Conservation (phyloP, 257 asterid species). For the Thymus mandschuricus region DNA sequence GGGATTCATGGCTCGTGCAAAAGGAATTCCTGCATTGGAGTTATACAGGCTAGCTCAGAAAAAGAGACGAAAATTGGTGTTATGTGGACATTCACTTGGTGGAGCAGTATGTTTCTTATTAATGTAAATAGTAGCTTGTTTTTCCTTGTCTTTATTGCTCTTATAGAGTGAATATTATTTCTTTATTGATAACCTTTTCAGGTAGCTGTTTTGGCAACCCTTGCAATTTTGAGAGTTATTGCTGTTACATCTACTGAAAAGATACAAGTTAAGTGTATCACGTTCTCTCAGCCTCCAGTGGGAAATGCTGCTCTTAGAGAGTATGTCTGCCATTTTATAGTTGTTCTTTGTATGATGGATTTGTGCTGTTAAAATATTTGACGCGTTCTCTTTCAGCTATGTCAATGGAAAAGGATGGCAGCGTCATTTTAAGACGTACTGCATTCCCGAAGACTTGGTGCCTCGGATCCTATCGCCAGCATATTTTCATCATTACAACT, state of each 20-base stretch:
- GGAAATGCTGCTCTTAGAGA: constrained; percentile 98
- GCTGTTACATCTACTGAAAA: constrained; percentile 77
- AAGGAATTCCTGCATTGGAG: constrained; percentile 97
- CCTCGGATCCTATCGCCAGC: constrained; percentile 99
- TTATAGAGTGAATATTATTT: constrained; percentile 16
- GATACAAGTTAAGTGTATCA: constrained; percentile 91
- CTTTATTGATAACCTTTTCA: constrained; percentile 40
- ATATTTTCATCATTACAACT: constrained; percentile 95
- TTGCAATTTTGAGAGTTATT: constrained; percentile 89
- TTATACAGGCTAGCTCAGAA: constrained; percentile 94
- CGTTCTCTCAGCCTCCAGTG: constrained; percentile 99
- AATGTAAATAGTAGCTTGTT: constrained; percentile 14
- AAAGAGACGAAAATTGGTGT: constrained; percentile 81
- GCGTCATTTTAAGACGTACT: constrained; percentile 80
- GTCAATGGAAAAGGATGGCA: constrained; percentile 96
- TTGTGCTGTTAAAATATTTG: constrained; percentile 19
- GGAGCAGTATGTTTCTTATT: constrained; percentile 72
- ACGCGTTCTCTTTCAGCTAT: constrained; percentile 59
- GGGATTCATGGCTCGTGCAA: constrained; percentile 99
- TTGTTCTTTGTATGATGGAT: constrained; percentile 18
- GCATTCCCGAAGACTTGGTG: constrained; percentile 99
- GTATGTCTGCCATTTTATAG: constrained; percentile 49
- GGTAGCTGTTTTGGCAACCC: constrained; percentile 98
- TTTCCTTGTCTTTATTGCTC: constrained; percentile 14
- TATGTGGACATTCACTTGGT: constrained; percentile 97